Base-by-base conservation (phyloP, 2,329 filamentous ascomycete species). In the Daldinia sp. region DNA sequence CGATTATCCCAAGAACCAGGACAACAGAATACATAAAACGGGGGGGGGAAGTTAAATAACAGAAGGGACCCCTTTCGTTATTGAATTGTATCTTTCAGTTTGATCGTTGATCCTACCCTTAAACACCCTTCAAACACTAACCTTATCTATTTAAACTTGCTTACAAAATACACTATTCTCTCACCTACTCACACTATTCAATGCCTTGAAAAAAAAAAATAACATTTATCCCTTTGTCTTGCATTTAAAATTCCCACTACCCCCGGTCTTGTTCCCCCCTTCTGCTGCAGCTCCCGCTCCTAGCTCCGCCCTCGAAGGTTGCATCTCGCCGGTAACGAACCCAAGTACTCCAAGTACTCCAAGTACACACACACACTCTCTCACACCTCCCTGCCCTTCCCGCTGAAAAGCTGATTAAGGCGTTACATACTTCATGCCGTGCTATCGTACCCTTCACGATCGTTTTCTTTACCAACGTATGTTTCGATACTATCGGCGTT, bases 351-450 rank as follows among this genome's bases (percentile, higher is more conserved):
- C 48, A n/a, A n/a, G n/a, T n/a, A n/a, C n/a, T n/a, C n/a, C n/a
- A n/a, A n/a, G n/a, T n/a, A n/a, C n/a, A n/a, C n/a, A n/a, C n/a
- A n/a, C n/a, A n/a, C n/a, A n/a, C n/a, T n/a, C n/a, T n/a, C n/a
- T n/a, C n/a, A n/a, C 39, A 49, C 39, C 39, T 66, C 50, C 60
- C 54, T 59, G 34, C 47, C 27, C 47, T 56, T 49, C 34, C 58
- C 52, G 34, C 34, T 43, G 17, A 52, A 63, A 64, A 52, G 51
- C 43, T 61, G 55, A 66, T 62, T 62, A 66, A 62, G 55, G 67
- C 58, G 60, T 66, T 61, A 66, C 64, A 48, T 61, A 63, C 64
- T 61, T 64, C 56, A 68, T 67, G 64, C 64, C 56, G 66, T 68
- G 61, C 52, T 43, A 66, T 68, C 62, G 30, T 60, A 55, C 60